phyloP scores from a whole-genome alignment of 208 protist species.

The Wallacemonas sp. region DNA sequence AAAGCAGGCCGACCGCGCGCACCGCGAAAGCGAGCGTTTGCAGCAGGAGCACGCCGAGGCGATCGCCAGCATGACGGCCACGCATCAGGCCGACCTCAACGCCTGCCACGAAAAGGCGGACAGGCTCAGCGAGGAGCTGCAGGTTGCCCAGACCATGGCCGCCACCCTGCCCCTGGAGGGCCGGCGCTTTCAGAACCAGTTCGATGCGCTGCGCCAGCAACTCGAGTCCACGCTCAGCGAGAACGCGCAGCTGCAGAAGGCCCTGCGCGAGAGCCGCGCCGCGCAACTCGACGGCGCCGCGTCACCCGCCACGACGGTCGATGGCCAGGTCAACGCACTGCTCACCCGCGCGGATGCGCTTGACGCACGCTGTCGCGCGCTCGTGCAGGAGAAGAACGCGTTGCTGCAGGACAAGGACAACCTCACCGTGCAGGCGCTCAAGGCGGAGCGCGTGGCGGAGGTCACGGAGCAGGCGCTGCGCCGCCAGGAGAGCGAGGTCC shows the following conservation, averaged over 20 bases:
- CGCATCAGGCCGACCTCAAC: conserved; percentile 25
- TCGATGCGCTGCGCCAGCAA: conserved; percentile 44
- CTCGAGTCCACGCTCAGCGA: conserved; percentile 36
- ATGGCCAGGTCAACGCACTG: conserved; percentile 50
- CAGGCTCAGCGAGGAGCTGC: conserved; percentile 31
- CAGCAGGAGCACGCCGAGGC: conserved; percentile 25
- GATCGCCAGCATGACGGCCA: conserved; percentile 5
- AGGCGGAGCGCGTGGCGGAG: conserved; percentile 33
- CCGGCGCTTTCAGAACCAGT: conserved; percentile 40
- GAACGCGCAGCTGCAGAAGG: conserved; percentile 34
- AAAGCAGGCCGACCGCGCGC: conserved; percentile 21
- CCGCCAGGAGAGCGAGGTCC: conserved; percentile 51
- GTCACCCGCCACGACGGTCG: conserved; percentile 6
- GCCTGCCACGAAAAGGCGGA: conserved; percentile 6
- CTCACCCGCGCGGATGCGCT: conserved; percentile 37
- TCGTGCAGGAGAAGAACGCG: conserved; percentile 30
- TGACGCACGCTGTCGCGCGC: conserved; percentile 30
- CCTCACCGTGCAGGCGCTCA: conserved; percentile 42
- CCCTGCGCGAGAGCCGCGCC: conserved; percentile 17
- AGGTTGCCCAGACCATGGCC: conserved; percentile 51
- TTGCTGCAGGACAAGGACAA: conserved; percentile 47
- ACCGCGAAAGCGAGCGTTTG: conserved; percentile 24
- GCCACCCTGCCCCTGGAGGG: conserved; percentile 44
- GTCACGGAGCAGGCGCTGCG: conserved; percentile 49
- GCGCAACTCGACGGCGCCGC: conserved; percentile 12